Base-by-base conservation (phyloP, 2,329 filamentous ascomycete species). In the Phaeosphaeriaceae sp. region DNA sequence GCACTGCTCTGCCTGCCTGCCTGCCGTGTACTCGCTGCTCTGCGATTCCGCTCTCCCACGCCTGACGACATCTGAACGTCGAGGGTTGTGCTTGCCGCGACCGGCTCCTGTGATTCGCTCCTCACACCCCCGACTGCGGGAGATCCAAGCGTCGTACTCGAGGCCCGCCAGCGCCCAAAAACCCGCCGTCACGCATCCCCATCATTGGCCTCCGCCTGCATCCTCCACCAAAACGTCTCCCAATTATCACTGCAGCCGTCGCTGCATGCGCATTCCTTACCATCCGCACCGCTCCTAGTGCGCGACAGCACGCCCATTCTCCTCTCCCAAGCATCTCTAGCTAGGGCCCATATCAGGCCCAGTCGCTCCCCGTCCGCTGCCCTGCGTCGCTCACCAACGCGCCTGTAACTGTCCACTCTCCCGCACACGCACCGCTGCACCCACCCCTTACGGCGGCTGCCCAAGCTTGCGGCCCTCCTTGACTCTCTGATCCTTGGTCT, bases 141-240 rank as follows among this genome's bases (percentile, higher is more conserved):
- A 63, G 59, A 63, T 62, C 65, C 64, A 55, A 66, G 61, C 63
- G 7, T 58, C 54, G 55, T 54, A 60, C 61, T 65, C 62, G 58
- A 62, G 64, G 62, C 63, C 67, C 59, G 51, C 63, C 67, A 60
- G 51, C 58, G 62, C 59, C 70, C 67, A 62, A 70, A 67, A 68
- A 66, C 56, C 64, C 67, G 64, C 42, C 46, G 22, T 50, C 47
- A 61, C 58, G 55, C 67, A 59, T 60, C n/a, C 42, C 55, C 65
- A 57, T 62, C 68, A 73, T 71, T 71, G 70, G 69, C 62, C 63
- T 73, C 60, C 48, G 49, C 65, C 65, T 57, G 57, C 62, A 62
- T 68, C 66, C 62, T 62, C 33, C 27, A 48, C 49, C 54, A 53
- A 53, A 36, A 55, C 53, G 55, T 55, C 27, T 58, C 53, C 63